A percentile compares a stretch with the other conserved stretches of the same genome.
Evolutionary conservation across 2,329 filamentous ascomycete genomes (phyloP).

Genomic region (Cytospora schulzeri): DNA sequence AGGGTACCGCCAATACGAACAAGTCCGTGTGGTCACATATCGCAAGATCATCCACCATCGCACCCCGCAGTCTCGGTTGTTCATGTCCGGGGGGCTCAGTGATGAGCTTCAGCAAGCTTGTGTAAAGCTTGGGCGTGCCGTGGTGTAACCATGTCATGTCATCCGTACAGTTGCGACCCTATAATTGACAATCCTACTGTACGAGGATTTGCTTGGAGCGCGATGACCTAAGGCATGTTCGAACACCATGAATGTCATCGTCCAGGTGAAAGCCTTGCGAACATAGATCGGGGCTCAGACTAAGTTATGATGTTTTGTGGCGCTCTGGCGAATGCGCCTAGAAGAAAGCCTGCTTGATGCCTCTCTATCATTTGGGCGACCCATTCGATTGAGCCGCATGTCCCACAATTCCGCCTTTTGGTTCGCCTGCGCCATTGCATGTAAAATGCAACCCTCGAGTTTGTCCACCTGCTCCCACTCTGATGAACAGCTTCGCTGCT

Average conservation of each 20-base stretch:
- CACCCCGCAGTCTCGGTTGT: background rate
- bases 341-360: conserved; percentile 15
- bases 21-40: background rate
- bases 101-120: conserved; percentile 11
- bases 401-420: conserved; percentile 17
- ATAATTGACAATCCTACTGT: background rate
- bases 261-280: background rate
- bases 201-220: background rate
- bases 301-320: conserved; percentile 8
- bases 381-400: conserved; percentile 20
- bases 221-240: background rate
- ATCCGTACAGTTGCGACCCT: background rate
- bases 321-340: conserved; percentile 10
- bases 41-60: background rate
- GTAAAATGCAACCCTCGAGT: conserved; percentile 14
- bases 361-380: conserved; percentile 10
- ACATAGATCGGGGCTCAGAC: conserved; percentile 7
- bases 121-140: conserved; percentile 15
- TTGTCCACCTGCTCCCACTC: conserved; percentile 8
- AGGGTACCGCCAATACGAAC: background rate
- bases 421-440: conserved; percentile 20
- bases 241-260: background rate
- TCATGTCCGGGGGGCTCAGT: background rate
- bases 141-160: background rate
- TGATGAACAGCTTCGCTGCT: conserved; percentile 6